Conservation (phyloP, 129 eudicot genomes). For the Pulicaria dysenterica region DNA sequence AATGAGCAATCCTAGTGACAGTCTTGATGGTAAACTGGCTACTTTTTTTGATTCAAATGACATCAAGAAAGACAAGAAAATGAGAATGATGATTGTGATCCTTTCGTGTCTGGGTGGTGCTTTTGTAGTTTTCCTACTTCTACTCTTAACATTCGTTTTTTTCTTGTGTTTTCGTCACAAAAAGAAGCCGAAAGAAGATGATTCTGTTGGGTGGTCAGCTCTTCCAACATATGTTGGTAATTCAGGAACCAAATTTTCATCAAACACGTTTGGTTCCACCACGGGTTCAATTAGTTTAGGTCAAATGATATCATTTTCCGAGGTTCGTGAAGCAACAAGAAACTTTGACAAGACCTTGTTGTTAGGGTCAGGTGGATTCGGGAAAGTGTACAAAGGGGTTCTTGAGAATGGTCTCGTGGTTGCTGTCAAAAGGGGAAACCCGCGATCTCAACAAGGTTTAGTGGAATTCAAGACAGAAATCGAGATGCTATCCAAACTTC, state of each 20-base stretch:
- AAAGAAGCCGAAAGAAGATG: slow-evolving; percentile 37
- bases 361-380: slow-evolving; percentile 56
- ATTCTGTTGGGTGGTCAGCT: slow-evolving; percentile 32
- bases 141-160: slow-evolving; percentile 24
- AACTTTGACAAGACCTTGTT: slow-evolving; percentile 48
- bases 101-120: slow-evolving; percentile 43
- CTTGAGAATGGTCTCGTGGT: slow-evolving; percentile 45
- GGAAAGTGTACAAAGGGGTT: slow-evolving; percentile 57
- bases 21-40: slow-evolving; percentile 47
- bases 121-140: slow-evolving; percentile 29
- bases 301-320: slow-evolving; percentile 47
- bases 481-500: slow-evolving; percentile 55
- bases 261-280: slow-evolving; percentile 41
- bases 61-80: slow-evolving; percentile 21
- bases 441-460: slow-evolving; percentile 54
- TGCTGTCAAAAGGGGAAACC: slow-evolving; percentile 53
- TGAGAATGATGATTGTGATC: slow-evolving; percentile 26
- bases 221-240: slow-evolving; percentile 39
- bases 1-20: slow-evolving; percentile 47
- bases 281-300: slow-evolving; percentile 35
- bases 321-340: slow-evolving; percentile 51
- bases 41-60: slow-evolving; percentile 15
- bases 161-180: slow-evolving; percentile 33
- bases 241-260: slow-evolving; percentile 44
- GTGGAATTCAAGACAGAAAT: slow-evolving; percentile 55